Evolutionary conservation across 768 basidiomycete species (phyloP).

Genomic region (Auricularia sp.): DNA sequence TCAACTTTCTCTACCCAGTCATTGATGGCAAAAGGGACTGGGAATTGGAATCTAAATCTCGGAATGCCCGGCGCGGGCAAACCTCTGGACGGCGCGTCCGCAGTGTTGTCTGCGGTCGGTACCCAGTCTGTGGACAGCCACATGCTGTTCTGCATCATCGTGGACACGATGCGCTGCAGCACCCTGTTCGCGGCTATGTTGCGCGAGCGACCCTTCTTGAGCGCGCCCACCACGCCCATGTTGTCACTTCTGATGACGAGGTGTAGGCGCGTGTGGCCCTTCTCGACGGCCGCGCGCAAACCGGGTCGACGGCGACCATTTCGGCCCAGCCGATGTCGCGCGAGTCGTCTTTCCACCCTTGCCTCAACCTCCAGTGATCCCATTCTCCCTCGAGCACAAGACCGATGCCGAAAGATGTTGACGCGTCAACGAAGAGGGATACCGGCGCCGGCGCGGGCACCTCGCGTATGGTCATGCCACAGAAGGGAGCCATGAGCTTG

Average conservation of each 20-base stretch:
- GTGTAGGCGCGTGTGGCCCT: constrained; percentile 14
- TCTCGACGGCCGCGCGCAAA: constrained; percentile 20
- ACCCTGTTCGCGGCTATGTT: constrained; percentile 11
- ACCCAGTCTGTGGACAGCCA: constrained; percentile 22
- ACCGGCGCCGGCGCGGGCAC: constrained; percentile 13
- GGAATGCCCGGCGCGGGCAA: neutral
- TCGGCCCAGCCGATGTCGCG: constrained; percentile 36
- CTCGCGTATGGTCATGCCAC: constrained; percentile 12
- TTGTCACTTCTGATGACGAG: constrained; percentile 32
- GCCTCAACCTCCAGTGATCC: constrained; percentile 30
- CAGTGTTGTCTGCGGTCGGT: constrained; percentile 22
- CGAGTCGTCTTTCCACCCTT: constrained; percentile 20
- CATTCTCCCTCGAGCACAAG: constrained; percentile 24
- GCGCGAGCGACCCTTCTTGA: constrained; percentile 18
- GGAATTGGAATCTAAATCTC: neutral
- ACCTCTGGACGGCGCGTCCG: constrained; percentile 26
- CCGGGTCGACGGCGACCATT: constrained; percentile 36
- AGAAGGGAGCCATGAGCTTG: neutral
- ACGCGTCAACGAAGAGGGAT: constrained; percentile 31
- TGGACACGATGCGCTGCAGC: constrained; percentile 18
- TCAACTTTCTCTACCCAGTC: neutral
- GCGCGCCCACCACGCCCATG: constrained; percentile 26
- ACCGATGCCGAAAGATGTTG: constrained; percentile 31
- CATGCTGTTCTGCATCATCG: constrained; percentile 15
- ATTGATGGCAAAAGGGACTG: neutral